Base-by-base conservation (phyloP, 2,329 filamentous ascomycete species). In the Aspergillus glaucus region DNA sequence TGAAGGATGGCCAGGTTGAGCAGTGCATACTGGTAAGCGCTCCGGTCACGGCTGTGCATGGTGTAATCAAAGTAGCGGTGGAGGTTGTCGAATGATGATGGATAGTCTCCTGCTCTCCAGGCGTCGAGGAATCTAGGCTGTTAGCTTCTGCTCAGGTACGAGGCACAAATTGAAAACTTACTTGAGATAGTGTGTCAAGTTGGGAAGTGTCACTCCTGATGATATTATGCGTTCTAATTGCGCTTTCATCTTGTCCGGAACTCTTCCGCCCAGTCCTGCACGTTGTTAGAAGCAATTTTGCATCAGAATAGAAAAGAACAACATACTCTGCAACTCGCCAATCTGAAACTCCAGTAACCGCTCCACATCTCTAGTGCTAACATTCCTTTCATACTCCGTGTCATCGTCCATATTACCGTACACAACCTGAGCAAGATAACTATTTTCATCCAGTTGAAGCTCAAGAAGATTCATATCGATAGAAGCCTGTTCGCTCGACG, bases 41-140 rank as follows among this genome's bases (percentile, higher is more conserved):
- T 80, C 21, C 87, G 84, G 60, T 95, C 87, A 51, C 84, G 77
- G 56, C 84, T 87, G 60, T 93, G 87, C 82, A 94, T 90, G 1
- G 91, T 93, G 68, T 95, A 96, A 67, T 98, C 93, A 61, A 96
- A 98, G 67, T 96, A 98, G 45, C 89, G 85, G 66, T 97, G 91
- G 17, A 98, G 77, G 56, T 85, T 85, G 61, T 98, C 92, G 63
- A 96, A 93, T 0, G 93, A 87, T 1, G 87, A 88, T 10, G 87
- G 84, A 61, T 92, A 94, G 67, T 97, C 90, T 4, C 92, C 92
- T 3, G 89, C 84, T 64, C 86, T 82, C 92, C 91, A 97, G 0
- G 90, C 82, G 66, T 98, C 91, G 12, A 96, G 82, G 62, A 95
- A 97, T 57, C 85, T 88, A 57, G 19, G 10, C 46, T 46, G 48